A percentile compares a stretch with the other conserved stretches of the same genome.
Evolutionary conservation across 495 filamentous ascomycete species (phyloP).

Genomic region (Staphylotrichum tortipilum): DNA sequence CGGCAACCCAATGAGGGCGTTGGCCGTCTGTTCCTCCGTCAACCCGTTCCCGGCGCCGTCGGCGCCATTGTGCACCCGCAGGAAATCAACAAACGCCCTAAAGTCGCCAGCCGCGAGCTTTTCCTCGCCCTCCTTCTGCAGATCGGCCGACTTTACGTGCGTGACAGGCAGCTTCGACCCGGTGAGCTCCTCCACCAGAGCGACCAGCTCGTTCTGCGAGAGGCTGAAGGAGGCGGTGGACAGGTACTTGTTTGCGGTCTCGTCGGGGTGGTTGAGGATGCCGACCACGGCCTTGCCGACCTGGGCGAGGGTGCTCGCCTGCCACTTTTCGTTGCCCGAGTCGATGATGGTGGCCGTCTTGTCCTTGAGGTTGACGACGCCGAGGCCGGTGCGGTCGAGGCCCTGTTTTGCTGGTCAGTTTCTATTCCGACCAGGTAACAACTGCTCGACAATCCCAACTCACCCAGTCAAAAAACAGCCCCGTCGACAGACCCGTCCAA

Average conservation of each 20-base stretch:
- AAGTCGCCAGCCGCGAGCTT: conserved; percentile 37
- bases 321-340: conserved; percentile 44
- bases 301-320: conserved; percentile 37
- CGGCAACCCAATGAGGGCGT: conserved; percentile 14
- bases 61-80: conserved; percentile 24
- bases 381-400: conserved; percentile 27
- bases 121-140: conserved; percentile 36
- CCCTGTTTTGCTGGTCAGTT: conserved; percentile 32
- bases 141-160: conserved; percentile 29
- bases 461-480: conserved; percentile 46
- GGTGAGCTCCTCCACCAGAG: conserved; percentile 39
- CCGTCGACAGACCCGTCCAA: conserved; percentile 45
- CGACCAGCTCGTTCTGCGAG: conserved; percentile 48
- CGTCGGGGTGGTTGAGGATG: conserved; percentile 41
- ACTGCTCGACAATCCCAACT: neutral
- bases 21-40: conserved; percentile 21
- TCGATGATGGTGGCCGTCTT: conserved; percentile 43
- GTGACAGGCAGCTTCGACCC: conserved; percentile 34
- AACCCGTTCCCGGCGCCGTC: conserved; percentile 43
- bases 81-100: conserved; percentile 35
- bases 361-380: conserved; percentile 32
- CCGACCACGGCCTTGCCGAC: conserved; percentile 42
- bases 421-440: too few species aligned
- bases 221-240: conserved; percentile 42
- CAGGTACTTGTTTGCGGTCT: conserved; percentile 47